A percentile compares a stretch with the other conserved stretches of the same genome.
Evolutionary conservation across 2,329 filamentous ascomycete genomes (phyloP).

Genomic region (Penicillium expansum): DNA sequence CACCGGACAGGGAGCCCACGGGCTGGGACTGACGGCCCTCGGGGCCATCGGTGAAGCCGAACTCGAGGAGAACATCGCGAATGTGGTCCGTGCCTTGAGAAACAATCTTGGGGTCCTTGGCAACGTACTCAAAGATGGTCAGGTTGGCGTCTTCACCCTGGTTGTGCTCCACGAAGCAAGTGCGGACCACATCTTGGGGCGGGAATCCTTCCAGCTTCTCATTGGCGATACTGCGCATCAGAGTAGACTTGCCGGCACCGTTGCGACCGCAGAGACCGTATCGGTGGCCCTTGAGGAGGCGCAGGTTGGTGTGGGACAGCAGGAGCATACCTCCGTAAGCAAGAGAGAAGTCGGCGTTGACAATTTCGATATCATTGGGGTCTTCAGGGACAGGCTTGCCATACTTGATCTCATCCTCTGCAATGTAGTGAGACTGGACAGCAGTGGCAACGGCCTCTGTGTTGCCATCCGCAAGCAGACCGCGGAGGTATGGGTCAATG

Average conservation of each 20-base stretch:
- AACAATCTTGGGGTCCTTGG: constrained; percentile 82
- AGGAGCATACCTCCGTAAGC: constrained; percentile 97
- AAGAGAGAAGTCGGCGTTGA: constrained; percentile 95
- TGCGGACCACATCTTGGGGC: constrained; percentile 83
- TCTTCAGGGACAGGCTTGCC: constrained; percentile 83
- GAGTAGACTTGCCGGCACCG: constrained; percentile 96
- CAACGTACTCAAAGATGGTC: constrained; percentile 88
- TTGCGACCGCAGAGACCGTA: constrained; percentile 97
- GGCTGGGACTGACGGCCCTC: constrained; percentile 84
- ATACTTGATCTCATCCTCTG: constrained; percentile 83
- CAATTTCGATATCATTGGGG: constrained; percentile 90
- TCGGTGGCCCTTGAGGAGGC: constrained; percentile 90
- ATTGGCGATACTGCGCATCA: constrained; percentile 94
- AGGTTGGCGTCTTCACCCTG: constrained; percentile 97
- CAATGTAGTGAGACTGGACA: constrained; percentile 74
- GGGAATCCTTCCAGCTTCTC: constrained; percentile 98
- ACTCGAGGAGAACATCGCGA: constrained; percentile 77
- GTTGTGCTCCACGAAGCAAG: constrained; percentile 98
- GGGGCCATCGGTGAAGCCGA: constrained; percentile 88
- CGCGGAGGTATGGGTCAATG: constrained; percentile 72
- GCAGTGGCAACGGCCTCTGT: constrained; percentile 66
- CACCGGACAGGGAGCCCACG: constrained; percentile 92
- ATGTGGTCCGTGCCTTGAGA: constrained; percentile 78
- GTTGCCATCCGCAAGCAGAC: constrained; percentile 62
- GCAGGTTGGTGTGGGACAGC: constrained; percentile 91